Evolutionary conservation across 2,329 filamentous ascomycete genomes (phyloP).

Genomic region (Diaporthe australafricana): DNA sequence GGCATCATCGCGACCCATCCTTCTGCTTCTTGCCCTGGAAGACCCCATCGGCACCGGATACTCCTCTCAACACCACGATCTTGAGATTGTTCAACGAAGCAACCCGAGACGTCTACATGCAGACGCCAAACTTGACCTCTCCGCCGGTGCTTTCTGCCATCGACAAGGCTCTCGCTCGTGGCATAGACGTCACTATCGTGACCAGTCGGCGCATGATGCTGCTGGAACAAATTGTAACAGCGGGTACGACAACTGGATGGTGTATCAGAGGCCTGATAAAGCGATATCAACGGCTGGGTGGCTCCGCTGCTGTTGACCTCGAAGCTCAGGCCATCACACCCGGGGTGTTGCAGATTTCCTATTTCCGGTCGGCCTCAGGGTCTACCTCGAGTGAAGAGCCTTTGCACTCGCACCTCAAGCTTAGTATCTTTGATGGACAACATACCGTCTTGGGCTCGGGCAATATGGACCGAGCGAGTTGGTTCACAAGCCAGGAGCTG

Average conservation of each 20-base stretch:
- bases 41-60: constrained; percentile 64
- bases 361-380: constrained; percentile 59
- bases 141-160: constrained; percentile 72
- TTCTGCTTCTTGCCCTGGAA: constrained; percentile 71
- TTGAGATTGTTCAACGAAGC: constrained; percentile 71
- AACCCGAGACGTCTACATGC: constrained; percentile 70
- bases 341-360: constrained; percentile 68
- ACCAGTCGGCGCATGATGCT: constrained; percentile 80
- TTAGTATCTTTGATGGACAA: constrained; percentile 77
- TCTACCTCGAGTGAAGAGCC: constrained; percentile 63
- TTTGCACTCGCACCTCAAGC: constrained; percentile 81
- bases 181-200: constrained; percentile 75
- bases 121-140: constrained; percentile 84
- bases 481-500: constrained; percentile 88
- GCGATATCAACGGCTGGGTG: constrained; percentile 54
- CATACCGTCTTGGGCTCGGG: constrained; percentile 80
- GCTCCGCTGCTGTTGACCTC: constrained; percentile 42
- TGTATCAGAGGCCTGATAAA: constrained; percentile 71
- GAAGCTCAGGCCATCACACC: constrained; percentile 54
- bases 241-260: constrained; percentile 77
- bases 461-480: constrained; percentile 87
- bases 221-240: constrained; percentile 83
- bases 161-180: constrained; percentile 69
- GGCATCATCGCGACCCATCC: constrained; percentile 76
- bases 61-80: constrained; percentile 75